phyloP scores from a whole-genome alignment of 768 basidiomycete species.

The Candolleomyces aberdarensis region DNA sequence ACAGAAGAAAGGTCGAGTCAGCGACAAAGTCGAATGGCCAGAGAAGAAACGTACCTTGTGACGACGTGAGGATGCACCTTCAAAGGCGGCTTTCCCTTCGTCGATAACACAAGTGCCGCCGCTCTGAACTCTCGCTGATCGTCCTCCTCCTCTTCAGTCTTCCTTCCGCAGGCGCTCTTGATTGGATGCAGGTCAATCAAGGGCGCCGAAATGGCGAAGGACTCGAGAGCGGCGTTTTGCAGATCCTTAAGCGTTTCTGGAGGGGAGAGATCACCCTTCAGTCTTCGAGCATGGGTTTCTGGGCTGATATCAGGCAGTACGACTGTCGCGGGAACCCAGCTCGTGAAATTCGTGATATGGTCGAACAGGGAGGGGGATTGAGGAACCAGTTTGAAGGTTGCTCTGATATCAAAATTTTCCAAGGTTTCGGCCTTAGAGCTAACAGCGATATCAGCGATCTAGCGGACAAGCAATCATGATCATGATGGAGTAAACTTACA shows the following conservation, averaged over 20 bases:
- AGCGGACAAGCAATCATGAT: background rate
- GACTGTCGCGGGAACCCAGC: slow-evolving; percentile 22
- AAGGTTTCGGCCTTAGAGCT: slow-evolving; percentile 21
- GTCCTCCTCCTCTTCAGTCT: background rate
- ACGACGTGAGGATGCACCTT: slow-evolving; percentile 33
- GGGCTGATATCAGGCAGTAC: slow-evolving; percentile 13
- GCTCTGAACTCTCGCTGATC: background rate
- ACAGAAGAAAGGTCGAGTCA: background rate
- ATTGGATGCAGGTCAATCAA: slow-evolving; percentile 31
- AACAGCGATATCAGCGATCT: background rate
- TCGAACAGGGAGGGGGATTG: slow-evolving; percentile 26
- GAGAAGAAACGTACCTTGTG: slow-evolving; percentile 23
- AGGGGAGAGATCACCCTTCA: background rate
- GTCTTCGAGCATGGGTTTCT: too few species aligned
- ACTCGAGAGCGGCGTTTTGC: slow-evolving; percentile 12
- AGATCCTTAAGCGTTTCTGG: background rate
- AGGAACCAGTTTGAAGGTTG: slow-evolving; percentile 30
- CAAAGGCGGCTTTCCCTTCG: slow-evolving; percentile 15
- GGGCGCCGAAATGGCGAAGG: slow-evolving; percentile 31
- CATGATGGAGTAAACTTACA: slow-evolving; percentile 23
- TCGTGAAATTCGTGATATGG: slow-evolving; percentile 25
- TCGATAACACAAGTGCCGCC: background rate
- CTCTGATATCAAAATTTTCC: slow-evolving; percentile 31
- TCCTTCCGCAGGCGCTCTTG: slow-evolving; percentile 10
- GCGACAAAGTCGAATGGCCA: background rate